Conservation (phyloP, 305 asterid genomes). For the Fraxinus angustifolia region DNA sequence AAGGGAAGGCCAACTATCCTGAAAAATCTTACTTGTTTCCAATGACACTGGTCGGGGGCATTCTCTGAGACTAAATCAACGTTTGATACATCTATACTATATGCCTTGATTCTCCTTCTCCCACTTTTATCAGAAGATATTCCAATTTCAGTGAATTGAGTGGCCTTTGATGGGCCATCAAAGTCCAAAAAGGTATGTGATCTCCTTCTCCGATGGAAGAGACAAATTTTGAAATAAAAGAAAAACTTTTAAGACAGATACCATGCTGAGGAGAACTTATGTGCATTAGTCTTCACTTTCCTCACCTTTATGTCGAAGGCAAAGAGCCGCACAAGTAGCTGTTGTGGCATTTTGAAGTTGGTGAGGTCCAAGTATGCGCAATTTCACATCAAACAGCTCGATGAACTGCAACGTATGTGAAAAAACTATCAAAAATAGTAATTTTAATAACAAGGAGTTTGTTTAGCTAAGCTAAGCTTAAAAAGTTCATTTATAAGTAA, state of each 20-base stretch:
- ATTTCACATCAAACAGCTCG: slow-evolving; percentile 59
- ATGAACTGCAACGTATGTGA: slow-evolving; percentile 40
- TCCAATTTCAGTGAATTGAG: not conserved
- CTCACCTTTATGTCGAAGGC: slow-evolving; percentile 79
- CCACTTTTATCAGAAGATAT: not conserved
- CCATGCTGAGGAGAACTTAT: not conserved
- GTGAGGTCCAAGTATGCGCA: slow-evolving; percentile 77
- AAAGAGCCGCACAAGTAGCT: slow-evolving; percentile 83
- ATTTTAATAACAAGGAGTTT: not conserved
- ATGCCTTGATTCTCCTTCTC: not conserved
- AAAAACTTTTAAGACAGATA: not conserved
- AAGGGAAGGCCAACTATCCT: not conserved
- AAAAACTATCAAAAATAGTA: slow-evolving; percentile 17
- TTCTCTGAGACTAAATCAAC: not conserved
- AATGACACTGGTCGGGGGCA: not conserved
- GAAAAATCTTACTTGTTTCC: not conserved
- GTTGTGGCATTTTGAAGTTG: slow-evolving; percentile 91
- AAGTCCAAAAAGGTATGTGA: not conserved
- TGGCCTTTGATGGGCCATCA: slow-evolving; percentile 4
- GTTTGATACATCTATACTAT: not conserved
- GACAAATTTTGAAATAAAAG: not conserved
- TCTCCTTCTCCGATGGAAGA: not conserved
- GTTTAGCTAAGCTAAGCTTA: not conserved
- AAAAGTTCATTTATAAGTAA: not conserved
- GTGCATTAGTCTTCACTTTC: slow-evolving; percentile 9